Evolutionary conservation across 169 alveolate species (phyloP), one percentile per base, ranked within the genome.

Genomic region (Plasmodium yoelii): DNA sequence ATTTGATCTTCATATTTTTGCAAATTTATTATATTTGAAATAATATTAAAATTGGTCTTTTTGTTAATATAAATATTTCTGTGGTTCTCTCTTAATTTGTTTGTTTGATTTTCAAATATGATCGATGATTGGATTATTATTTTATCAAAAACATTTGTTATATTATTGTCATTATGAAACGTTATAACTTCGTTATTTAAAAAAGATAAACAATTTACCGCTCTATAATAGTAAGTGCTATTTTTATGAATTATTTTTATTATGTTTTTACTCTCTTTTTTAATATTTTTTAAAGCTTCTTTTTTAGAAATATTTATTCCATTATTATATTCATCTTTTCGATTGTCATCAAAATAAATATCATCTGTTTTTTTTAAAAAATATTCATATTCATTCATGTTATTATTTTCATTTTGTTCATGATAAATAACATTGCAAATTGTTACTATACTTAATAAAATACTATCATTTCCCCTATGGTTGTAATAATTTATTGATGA

Each of bases 21-120:
- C 12, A 77, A 64, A 77, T 77, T 77, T 75, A 77, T 53, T 69
- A 77, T 68, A 57, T 77, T 53, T n/a, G 88, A 63, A 63, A 77
- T 51, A 69, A 77, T 77, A 44, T 49, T 77, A 51, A 77, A 77
- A 4, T 77, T 64, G 28, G 64, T 24, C 9, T 51, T 26, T 34
- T 49, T 53, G 34, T 59, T 63, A 34, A 49, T 51, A 13, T 42
- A 19, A 34, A 34, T 34, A 24, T 8, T 34, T 26, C 5, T 8
- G 9, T 49, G 19, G 2, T 24, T 42, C 34, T 64, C 46, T 63
- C 6, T 57, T 49, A 61, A 13, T 26, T 13, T 49, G 0, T 49
- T 77, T 28, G 26, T 64, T 77, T 47, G 28, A 57, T 18, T n/a
- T 63, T 49, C 39, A 19, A 39, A 77, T 39, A 53, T 57, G 34